Percentiles rank a stretch among this genome's conserved stretches.
phyloP scores from a whole-genome alignment of 345 rosid genomes.

The Acer campestre region DNA sequence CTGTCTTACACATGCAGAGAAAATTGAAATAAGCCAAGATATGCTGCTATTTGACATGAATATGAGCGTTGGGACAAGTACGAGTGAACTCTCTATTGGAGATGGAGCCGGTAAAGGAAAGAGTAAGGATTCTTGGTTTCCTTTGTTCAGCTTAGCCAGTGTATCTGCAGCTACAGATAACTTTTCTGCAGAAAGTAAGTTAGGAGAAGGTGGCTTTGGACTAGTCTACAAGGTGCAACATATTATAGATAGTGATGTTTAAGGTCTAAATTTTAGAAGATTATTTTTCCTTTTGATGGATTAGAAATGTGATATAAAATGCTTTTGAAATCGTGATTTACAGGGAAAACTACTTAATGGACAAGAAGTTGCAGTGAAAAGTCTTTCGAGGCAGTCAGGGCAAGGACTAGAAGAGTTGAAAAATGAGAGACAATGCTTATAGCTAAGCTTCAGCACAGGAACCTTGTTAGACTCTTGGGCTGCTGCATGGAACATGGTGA shows the following conservation, averaged over 20 bases:
- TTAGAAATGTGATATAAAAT: too few species aligned
- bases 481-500: conserved; percentile 34
- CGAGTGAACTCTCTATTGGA: too few species aligned
- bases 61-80: too few species aligned
- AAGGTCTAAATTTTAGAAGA: too few species aligned
- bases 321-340: too few species aligned
- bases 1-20: too few species aligned
- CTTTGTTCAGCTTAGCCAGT: conserved; percentile 39
- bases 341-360: conserved; percentile 49
- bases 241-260: too few species aligned
- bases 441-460: conserved; percentile 59
- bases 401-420: conserved; percentile 50
- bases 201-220: conserved; percentile 60
- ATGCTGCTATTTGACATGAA: too few species aligned
- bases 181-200: conserved; percentile 41
- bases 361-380: conserved; percentile 53
- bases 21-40: too few species aligned
- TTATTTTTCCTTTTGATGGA: background rate
- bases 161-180: conserved; percentile 44
- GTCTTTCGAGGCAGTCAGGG: conserved; percentile 44
- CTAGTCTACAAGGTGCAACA: conserved; percentile 45
- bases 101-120: background rate
- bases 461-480: conserved; percentile 50
- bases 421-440: conserved; percentile 46
- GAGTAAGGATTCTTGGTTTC: conserved; percentile 35